phyloP scores from a whole-genome alignment of 73 alveolate species.

The Paramecium tetraurelia region DNA sequence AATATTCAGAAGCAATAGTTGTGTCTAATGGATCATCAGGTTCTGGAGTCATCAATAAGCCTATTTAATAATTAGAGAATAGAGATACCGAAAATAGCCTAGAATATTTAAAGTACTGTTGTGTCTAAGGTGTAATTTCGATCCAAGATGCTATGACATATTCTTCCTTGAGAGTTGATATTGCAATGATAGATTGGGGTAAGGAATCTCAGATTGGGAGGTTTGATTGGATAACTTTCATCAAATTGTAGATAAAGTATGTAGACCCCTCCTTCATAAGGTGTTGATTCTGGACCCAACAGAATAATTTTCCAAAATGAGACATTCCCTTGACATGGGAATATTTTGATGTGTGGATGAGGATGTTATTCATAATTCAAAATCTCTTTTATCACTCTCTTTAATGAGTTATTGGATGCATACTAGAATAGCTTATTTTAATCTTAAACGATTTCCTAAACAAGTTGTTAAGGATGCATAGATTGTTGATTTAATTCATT shows the following conservation, averaged over 20 bases:
- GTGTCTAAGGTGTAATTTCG: constrained; percentile 51
- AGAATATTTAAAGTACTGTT: constrained; percentile 26
- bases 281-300: constrained; percentile 69
- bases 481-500: neutral
- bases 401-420: neutral
- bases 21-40: constrained; percentile 69
- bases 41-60: constrained; percentile 65
- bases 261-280: constrained; percentile 70
- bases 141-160: constrained; percentile 52
- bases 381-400: constrained; percentile 48
- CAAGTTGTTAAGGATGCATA: neutral
- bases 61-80: neutral
- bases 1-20: constrained; percentile 59
- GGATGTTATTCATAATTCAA: constrained; percentile 33
- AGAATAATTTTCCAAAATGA: constrained; percentile 56
- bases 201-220: constrained; percentile 61
- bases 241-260: constrained; percentile 56
- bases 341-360: constrained; percentile 45
- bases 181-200: constrained; percentile 72
- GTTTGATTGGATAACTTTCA: constrained; percentile 66
- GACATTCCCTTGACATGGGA: constrained; percentile 56
- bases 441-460: constrained; percentile 3
- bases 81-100: constrained; percentile 24
- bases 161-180: constrained; percentile 65
- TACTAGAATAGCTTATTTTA: neutral